Percentiles rank a stretch among this genome's conserved stretches.
phyloP scores from a whole-genome alignment of 805 yeast species.

The Saccharomycopsis synnaedendra region DNA sequence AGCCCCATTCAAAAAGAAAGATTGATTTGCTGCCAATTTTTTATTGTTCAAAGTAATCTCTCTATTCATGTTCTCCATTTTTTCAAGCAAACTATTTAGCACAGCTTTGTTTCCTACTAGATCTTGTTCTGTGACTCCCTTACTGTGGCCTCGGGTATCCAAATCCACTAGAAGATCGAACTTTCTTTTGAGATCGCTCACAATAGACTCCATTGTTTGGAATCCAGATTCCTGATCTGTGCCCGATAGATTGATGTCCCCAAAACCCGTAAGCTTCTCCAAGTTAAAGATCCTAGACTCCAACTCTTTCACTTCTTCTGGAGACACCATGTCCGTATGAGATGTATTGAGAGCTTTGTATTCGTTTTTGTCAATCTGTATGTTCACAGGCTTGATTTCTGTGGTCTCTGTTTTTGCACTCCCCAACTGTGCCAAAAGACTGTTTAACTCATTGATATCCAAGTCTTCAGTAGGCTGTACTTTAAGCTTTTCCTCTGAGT shows the following conservation, averaged over 20 bases:
- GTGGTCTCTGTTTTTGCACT: neutral
- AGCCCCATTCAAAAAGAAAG: slow-evolving; percentile 4
- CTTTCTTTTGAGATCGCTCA: slow-evolving; percentile 12
- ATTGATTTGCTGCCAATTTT: slow-evolving; percentile 9
- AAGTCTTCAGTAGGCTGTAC: slow-evolving; percentile 15
- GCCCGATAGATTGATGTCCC: slow-evolving; percentile 1
- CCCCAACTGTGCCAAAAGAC: neutral
- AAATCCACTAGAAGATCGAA: slow-evolving; percentile 9
- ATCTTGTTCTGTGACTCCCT: neutral
- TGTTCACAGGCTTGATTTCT: neutral
- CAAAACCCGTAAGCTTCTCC: slow-evolving; percentile 13
- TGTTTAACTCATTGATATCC: slow-evolving; percentile 8
- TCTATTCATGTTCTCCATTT: slow-evolving; percentile 14
- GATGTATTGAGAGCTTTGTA: neutral
- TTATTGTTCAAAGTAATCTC: slow-evolving; percentile 13
- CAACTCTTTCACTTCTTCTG: slow-evolving; percentile 10
- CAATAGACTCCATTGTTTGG: slow-evolving; percentile 10
- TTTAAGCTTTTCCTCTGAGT: slow-evolving; percentile 4
- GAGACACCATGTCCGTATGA: neutral
- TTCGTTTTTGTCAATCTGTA: too few relatives aligned
- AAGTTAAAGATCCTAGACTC: slow-evolving; percentile 11
- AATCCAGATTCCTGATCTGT: neutral
- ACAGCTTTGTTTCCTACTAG: slow-evolving; percentile 8
- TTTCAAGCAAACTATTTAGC: slow-evolving; percentile 2
- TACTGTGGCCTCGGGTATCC: neutral